A percentile compares a stretch with the other conserved stretches of the same genome.
Evolutionary conservation across 345 rosid species (phyloP).

Genomic region (Boechera stricta): DNA sequence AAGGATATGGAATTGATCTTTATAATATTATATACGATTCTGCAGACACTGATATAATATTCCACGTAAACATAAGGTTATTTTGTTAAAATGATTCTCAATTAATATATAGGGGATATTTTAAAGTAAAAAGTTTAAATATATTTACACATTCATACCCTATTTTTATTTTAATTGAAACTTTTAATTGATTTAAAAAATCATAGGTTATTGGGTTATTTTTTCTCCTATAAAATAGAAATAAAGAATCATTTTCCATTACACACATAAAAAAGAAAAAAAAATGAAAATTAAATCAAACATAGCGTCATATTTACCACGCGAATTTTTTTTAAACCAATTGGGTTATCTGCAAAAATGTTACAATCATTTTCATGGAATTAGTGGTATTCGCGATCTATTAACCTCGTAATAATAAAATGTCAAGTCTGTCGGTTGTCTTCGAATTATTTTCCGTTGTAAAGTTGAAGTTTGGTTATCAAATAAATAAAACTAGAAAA

Average conservation of each 20-base stretch:
- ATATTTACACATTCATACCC: no score
- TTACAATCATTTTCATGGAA: constrained; percentile 11
- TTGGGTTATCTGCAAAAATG: neutral
- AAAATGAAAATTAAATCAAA: neutral
- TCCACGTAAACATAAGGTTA: no score
- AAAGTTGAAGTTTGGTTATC: constrained; percentile 29
- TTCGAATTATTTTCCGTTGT: constrained; percentile 17
- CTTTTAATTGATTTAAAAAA: no score
- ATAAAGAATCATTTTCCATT: neutral
- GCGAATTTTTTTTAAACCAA: neutral
- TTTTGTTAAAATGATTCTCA: no score
- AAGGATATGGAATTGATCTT: neutral
- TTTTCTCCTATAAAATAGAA: neutral
- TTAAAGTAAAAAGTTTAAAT: no score
- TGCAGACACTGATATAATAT: no score
- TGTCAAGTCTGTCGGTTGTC: constrained; percentile 35
- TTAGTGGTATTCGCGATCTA: constrained; percentile 4
- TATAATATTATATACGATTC: neutral
- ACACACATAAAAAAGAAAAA: no score
- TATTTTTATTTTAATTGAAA: no score
- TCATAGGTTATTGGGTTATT: neutral
- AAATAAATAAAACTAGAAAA: constrained; percentile 8
- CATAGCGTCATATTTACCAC: neutral
- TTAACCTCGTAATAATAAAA: constrained; percentile 2
- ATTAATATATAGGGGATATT: no score